Base-by-base conservation (phyloP, 306 rosid genomes). In the Vachellia collinsii region DNA sequence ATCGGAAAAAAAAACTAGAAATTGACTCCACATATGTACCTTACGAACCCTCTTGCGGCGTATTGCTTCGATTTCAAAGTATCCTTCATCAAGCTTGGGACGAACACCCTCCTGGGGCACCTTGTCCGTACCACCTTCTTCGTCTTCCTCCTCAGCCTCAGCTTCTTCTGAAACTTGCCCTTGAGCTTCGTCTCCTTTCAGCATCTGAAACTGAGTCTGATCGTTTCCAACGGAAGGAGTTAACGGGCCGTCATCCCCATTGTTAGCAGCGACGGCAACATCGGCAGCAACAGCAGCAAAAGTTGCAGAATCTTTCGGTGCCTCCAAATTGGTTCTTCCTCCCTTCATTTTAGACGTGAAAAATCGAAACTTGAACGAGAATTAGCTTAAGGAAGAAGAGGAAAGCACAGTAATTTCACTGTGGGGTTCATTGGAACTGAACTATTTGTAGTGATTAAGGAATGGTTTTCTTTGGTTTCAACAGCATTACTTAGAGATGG, bases 41-140 rank as follows among this genome's bases (percentile, higher is more conserved):
- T 91, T 95, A 10, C 89, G 91, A 78, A 87, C 79, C 83, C 97
- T 88, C 80, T 82, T 95, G 12, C 96, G 93, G 46, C 97, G 97
- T 19, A 95, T 87, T 44, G 93, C 89, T 86, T 95, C 92, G 46
- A 95, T 88, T 83, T 91, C 97, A 77, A 64, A 95, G 75, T 77
- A 91, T 1, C 87, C 94, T 1, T 93, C 96, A 62, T 64, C 96
- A 25, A 93, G 95, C 83, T 87, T 75, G 4, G 87, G 84, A 36
- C 92, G 85, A 64, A 70, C 53, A 19, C 68, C 73, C 20, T 63
- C 83, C 17, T 74, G 84, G 8, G 77, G 82, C 47, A 65, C 90
- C 1, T 19, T 78, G 43, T 80, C 87, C 6, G 11, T 8, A 19
- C 34, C 89, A 8, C 67, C 92, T 11, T 76, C 91, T 0, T 62